phyloP scores from a whole-genome alignment of 2,329 filamentous ascomycete species.

The Hortaea sp. region DNA sequence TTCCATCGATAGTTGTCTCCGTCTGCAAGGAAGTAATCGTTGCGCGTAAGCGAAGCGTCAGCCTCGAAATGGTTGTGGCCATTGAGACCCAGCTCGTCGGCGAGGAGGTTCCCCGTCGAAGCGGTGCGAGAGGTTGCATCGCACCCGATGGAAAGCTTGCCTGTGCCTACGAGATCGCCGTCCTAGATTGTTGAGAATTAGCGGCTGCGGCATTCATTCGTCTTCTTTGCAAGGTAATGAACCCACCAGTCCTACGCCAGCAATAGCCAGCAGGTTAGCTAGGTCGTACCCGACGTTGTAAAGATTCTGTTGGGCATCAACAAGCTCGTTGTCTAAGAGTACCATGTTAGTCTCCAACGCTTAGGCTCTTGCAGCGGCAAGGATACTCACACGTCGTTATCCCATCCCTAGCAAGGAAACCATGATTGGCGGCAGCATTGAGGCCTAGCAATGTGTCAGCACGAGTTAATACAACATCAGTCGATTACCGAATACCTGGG shows the following conservation, averaged over 20 bases:
- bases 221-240: too few species aligned
- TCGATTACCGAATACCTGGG: constrained; percentile 11
- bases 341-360: too few species aligned
- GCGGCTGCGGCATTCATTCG: too few species aligned
- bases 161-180: constrained; percentile 31
- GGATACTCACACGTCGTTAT: constrained; percentile 32
- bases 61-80: constrained; percentile 37
- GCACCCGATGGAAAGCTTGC: constrained; percentile 35
- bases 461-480: too few species aligned
- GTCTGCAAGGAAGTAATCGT: constrained; percentile 30
- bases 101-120: constrained; percentile 22
- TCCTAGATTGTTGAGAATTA: too few species aligned
- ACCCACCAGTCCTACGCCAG: constrained; percentile 28
- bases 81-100: constrained; percentile 32
- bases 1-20: constrained; percentile 25
- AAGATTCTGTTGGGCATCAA: constrained; percentile 14
- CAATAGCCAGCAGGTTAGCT: constrained; percentile 29
- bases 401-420: constrained; percentile 34
- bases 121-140: constrained; percentile 35
- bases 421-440: constrained; percentile 35
- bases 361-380: too few species aligned
- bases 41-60: constrained; percentile 31
- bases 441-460: constrained; percentile 20
- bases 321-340: constrained; percentile 22
- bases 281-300: constrained; percentile 35